Percentiles rank a stretch among this genome's conserved stretches.
phyloP scores from a whole-genome alignment of 345 rosid genomes.

The Trapa incisa region DNA sequence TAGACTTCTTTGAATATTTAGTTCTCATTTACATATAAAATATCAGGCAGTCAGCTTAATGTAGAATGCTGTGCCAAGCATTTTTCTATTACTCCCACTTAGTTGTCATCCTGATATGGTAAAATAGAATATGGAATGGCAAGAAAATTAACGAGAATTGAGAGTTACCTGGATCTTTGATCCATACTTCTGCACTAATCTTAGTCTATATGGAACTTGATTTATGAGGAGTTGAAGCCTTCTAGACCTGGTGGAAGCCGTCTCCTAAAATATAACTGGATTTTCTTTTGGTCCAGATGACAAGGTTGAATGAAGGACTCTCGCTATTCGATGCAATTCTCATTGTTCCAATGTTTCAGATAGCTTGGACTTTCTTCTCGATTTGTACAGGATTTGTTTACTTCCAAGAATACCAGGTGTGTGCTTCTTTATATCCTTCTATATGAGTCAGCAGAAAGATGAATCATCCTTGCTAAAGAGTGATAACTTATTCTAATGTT shows the following conservation, averaged over 20 bases:
- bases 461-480: too few relatives aligned
- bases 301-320: conserved; percentile 91
- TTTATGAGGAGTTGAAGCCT: neutral
- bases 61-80: too few relatives aligned
- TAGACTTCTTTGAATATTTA: too few relatives aligned
- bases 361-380: conserved; percentile 99
- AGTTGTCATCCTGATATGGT: too few relatives aligned
- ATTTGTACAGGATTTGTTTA: conserved; percentile 95
- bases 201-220: too few relatives aligned
- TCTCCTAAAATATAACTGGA: neutral
- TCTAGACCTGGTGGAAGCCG: neutral
- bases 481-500: neutral
- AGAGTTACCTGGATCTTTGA: too few relatives aligned
- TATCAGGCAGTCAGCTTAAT: too few relatives aligned
- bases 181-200: too few relatives aligned
- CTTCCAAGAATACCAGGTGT: conserved; percentile 94
- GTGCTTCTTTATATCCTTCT: neutral
- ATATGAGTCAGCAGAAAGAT: neutral
- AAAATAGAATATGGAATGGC: too few relatives aligned
- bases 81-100: too few relatives aligned
- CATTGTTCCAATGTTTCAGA: conserved; percentile 99
- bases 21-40: too few relatives aligned
- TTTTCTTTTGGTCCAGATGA: conserved; percentile 44
- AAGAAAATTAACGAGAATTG: too few relatives aligned
- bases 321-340: conserved; percentile 86